Evolutionary conservation across 305 asterid genomes (phyloP).

Genomic region (Lippia alba): DNA sequence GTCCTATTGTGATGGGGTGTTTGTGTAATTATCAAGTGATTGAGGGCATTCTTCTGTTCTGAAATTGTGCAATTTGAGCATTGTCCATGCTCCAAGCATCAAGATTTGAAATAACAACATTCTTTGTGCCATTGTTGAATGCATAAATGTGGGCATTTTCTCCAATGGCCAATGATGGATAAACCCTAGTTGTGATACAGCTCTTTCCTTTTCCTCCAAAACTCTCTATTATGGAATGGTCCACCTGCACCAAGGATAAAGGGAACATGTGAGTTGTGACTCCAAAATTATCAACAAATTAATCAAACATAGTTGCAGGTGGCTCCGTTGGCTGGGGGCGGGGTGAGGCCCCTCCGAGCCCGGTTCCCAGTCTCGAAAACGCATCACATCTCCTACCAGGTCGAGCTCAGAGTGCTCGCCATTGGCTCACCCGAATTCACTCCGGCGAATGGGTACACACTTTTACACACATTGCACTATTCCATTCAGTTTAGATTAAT

Average conservation of each 20-base stretch:
- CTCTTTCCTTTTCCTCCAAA: slow-evolving; percentile 72
- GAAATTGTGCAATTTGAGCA: slow-evolving; percentile 45
- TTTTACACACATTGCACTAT: too few relatives aligned
- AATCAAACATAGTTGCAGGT: too few relatives aligned
- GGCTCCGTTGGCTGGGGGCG: too few relatives aligned
- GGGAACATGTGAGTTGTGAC: too few relatives aligned
- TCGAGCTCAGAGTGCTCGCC: too few relatives aligned
- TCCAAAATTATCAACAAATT: too few relatives aligned
- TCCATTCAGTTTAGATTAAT: too few relatives aligned
- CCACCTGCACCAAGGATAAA: slow-evolving; percentile 46
- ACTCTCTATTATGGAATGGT: slow-evolving; percentile 72
- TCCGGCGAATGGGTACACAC: too few relatives aligned
- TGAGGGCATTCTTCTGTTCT: slow-evolving; percentile 37
- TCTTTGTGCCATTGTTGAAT: slow-evolving; percentile 61
- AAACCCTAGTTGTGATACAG: slow-evolving; percentile 72
- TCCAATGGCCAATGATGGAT: slow-evolving; percentile 60
- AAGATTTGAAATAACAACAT: slow-evolving; percentile 47
- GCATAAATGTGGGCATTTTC: slow-evolving; percentile 50
- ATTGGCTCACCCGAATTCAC: too few relatives aligned
- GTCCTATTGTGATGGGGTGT: neutral
- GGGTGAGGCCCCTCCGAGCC: too few relatives aligned
- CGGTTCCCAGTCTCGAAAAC: too few relatives aligned
- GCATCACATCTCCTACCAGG: too few relatives aligned
- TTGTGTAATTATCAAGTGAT: slow-evolving; percentile 15
- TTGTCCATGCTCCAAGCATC: slow-evolving; percentile 66